phyloP scores from a whole-genome alignment of 2,329 filamentous ascomycete species.

The Chaetomium globosum region DNA sequence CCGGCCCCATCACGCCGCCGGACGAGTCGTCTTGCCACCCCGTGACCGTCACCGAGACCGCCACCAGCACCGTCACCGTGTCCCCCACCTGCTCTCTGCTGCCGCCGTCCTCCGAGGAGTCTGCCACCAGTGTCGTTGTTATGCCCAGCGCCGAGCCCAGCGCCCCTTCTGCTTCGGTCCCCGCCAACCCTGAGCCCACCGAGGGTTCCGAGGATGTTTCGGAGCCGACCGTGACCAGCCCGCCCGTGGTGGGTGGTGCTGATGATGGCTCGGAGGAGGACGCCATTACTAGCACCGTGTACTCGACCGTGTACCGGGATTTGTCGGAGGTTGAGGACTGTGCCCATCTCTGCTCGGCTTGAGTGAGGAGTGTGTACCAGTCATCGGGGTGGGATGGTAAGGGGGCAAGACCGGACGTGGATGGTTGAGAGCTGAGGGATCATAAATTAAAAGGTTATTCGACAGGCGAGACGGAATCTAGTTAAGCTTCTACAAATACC shows the following conservation, averaged over 20 bases:
- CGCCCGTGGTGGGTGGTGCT: conserved; percentile 21
- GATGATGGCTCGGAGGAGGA: not conserved
- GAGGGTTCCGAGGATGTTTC: conserved; percentile 1
- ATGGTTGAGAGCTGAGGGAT: not conserved
- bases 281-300: conserved; percentile 32
- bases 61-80: conserved; percentile 27
- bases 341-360: conserved; percentile 21
- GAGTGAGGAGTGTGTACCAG: not conserved
- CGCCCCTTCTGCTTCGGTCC: not conserved
- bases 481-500: not conserved
- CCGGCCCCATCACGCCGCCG: conserved; percentile 24
- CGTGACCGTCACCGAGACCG: conserved; percentile 37
- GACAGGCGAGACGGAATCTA: not conserved
- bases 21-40: conserved; percentile 34
- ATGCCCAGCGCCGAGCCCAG: not conserved
- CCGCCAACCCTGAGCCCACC: not conserved
- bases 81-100: not conserved
- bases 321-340: conserved; percentile 32
- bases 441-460: not conserved
- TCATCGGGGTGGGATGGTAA: not conserved
- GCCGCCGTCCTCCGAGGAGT: conserved; percentile 12
- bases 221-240: conserved; percentile 20
- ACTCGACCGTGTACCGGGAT: conserved; percentile 35
- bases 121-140: not conserved
- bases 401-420: not conserved